Percentiles rank a stretch among this genome's conserved stretches.
Evolutionary conservation across 2,329 filamentous ascomycete genomes (phyloP).

Genomic region (Claviceps monticola): DNA sequence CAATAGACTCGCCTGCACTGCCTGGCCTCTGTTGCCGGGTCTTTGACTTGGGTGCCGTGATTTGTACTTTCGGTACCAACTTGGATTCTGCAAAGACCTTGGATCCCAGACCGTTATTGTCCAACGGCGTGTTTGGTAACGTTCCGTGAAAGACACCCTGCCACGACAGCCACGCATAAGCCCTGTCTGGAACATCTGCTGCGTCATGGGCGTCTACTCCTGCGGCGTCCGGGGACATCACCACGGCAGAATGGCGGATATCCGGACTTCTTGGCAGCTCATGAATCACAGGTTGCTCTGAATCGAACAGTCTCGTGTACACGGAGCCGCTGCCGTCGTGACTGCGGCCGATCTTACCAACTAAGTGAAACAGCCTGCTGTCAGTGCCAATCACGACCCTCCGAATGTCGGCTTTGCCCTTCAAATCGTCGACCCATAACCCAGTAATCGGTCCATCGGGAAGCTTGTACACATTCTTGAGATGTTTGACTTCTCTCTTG

Average conservation of each 20-base stretch:
- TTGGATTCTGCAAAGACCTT: conserved; percentile 69
- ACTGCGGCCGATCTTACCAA: conserved; percentile 60
- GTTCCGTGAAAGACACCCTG: conserved; percentile 83
- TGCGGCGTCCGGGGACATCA: conserved; percentile 60
- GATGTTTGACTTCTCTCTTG: conserved; percentile 82
- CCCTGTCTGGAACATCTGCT: conserved; percentile 50
- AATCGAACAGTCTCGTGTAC: conserved; percentile 78
- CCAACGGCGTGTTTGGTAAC: conserved; percentile 47
- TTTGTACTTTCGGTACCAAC: conserved; percentile 58
- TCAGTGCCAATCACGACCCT: conserved; percentile 71
- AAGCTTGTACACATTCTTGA: conserved; percentile 71
- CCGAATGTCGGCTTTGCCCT: conserved; percentile 54
- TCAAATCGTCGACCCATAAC: conserved; percentile 65
- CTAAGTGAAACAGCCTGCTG: conserved; percentile 64
- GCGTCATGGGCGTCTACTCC: conserved; percentile 40
- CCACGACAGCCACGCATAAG: conserved; percentile 81
- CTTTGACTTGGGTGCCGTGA: conserved; percentile 53
- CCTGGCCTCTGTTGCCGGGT: conserved; percentile 50
- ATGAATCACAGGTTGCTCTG: conserved; percentile 64
- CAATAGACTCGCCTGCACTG: conserved; percentile 49
- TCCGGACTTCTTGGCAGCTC: conserved; percentile 49
- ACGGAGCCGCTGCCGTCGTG: conserved; percentile 75
- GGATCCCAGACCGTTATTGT: conserved; percentile 49
- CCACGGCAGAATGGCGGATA: conserved; percentile 47
- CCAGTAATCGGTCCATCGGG: conserved; percentile 75